These are phyloP conservation scores for Cutaneotrichosporon arboriforme DNA, from an alignment of 1,284 basidiomycete species.

Conservation along the genomic window DNA sequence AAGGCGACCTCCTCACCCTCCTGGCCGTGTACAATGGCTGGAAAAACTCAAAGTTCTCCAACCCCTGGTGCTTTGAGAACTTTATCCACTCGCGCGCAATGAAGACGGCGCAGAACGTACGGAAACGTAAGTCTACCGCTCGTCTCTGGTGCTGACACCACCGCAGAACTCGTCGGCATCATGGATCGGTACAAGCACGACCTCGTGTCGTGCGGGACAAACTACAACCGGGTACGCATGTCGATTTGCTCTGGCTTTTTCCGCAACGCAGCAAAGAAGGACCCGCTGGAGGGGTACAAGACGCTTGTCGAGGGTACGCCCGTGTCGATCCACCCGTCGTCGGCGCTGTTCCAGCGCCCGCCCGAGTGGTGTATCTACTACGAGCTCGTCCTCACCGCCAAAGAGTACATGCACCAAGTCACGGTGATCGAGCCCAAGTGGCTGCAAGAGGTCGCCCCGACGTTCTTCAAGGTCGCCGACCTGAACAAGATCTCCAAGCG, in stretches of 20 bases:
- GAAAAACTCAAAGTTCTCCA: slow-evolving; percentile 91
- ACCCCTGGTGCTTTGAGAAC: slow-evolving; percentile 96
- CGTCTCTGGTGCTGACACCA: slow-evolving; percentile 4
- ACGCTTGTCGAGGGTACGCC: slow-evolving; percentile 95
- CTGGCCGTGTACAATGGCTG: slow-evolving; percentile 97
- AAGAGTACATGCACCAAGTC: slow-evolving; percentile 90
- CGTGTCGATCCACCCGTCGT: slow-evolving; percentile 95
- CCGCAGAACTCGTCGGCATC: slow-evolving; percentile 75
- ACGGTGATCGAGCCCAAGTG: slow-evolving; percentile 97
- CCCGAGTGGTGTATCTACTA: slow-evolving; percentile 74
- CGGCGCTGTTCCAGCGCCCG: slow-evolving; percentile 91
- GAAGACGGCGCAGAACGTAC: slow-evolving; percentile 93
- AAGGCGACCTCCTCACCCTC: slow-evolving; percentile 93
- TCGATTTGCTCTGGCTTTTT: slow-evolving; percentile 97
- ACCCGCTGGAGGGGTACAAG: slow-evolving; percentile 72
- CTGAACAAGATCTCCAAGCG: slow-evolving; percentile 93
- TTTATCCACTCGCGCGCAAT: slow-evolving; percentile 96
- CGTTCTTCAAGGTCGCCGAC: slow-evolving; percentile 95
- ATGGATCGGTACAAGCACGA: slow-evolving; percentile 99
- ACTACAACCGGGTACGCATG: slow-evolving; percentile 87
- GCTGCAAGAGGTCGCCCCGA: slow-evolving; percentile 93
- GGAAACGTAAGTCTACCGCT: slow-evolving; percentile 58
- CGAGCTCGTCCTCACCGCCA: slow-evolving; percentile 66
- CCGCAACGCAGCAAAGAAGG: slow-evolving; percentile 90
- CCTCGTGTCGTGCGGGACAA: slow-evolving; percentile 67